Base-by-base conservation (phyloP, 1,139 yeast genomes). In the Pichia sp. region DNA sequence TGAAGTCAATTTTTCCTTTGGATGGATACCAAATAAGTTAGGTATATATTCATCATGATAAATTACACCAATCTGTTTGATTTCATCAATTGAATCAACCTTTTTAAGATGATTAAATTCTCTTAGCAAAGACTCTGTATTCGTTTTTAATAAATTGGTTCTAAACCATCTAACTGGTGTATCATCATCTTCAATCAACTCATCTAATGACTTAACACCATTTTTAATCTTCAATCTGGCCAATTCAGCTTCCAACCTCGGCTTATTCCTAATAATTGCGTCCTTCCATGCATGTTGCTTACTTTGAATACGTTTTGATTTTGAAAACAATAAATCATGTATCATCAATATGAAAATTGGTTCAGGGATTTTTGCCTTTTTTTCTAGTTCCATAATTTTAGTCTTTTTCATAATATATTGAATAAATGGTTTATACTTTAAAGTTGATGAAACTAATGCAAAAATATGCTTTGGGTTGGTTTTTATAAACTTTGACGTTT, bases 141-240 rank as follows among this genome's bases (percentile, higher is more conserved):
- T 63, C 3, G 72, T 70, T 57, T 76, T 76, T 50, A 87, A 74
- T 1, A 84, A 74, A 62, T 90, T 90, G 36, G 84, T 78, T 49
- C 98, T 73, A 58, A 91, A 79, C 98, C 98, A 91, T 56, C 98
- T 72, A 1, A 91, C 83, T 0, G 97, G 97, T 0, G 96, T 81
- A 55, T 80, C 83, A 64, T 84, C 91, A 11, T 69, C 77, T 33
- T 80, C 79, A 44, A 83, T 81, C 8, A 52, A 45, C 41, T 73
- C 80, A 36, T 68, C 71, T 44, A 79, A 68, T 18, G 74, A 73
- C 44, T 73, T 72, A 11, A 81, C 84, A 56, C 80, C 80, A 61
- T 83, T 77, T 60, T 83, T 84, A 60, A 91, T 68, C 62, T 89
- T 88, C 62, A 89, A 72, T 65, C 87, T 88, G 47, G 81, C 85